Percentiles rank a stretch among this genome's conserved stretches.
phyloP scores from a whole-genome alignment of 257 asterid genomes.

The Thymus mandschuricus region DNA sequence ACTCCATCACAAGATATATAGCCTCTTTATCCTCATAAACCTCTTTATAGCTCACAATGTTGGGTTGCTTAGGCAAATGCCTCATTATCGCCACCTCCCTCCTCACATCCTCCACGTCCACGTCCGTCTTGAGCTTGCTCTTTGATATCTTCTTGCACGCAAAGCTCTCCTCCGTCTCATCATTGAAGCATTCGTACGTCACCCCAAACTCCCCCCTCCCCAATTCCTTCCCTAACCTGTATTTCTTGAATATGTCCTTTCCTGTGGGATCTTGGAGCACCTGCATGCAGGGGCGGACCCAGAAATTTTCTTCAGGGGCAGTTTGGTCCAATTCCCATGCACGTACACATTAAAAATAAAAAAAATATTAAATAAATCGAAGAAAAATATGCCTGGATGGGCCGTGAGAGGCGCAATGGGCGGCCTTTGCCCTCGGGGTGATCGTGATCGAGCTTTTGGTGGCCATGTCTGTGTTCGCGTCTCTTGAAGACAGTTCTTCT shows the following conservation, averaged over 20 bases:
- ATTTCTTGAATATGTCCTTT: constrained; percentile 44
- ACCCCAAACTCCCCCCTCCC: constrained; percentile 94
- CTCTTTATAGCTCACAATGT: constrained; percentile 71
- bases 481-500: constrained; percentile 39
- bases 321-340: too few species aligned
- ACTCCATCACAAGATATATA: constrained; percentile 81
- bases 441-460: not conserved
- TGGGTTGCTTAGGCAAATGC: constrained; percentile 72
- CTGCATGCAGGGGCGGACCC: too few species aligned
- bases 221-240: constrained; percentile 69
- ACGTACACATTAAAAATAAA: too few species aligned
- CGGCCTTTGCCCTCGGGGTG: not conserved
- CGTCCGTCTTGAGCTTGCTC: constrained; percentile 62
- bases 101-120: constrained; percentile 80
- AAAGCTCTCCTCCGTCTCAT: constrained; percentile 44
- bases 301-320: too few species aligned
- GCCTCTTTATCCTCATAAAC: constrained; percentile 83
- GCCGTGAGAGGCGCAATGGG: constrained; percentile 39
- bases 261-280: constrained; percentile 58
- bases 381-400: constrained; percentile 22
- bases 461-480: constrained; percentile 29
- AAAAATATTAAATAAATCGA: too few species aligned
- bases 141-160: constrained; percentile 90
- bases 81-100: constrained; percentile 89
- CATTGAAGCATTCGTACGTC: constrained; percentile 64